Evolutionary conservation across 176 grass and related monocot species (phyloP), one percentile per base, ranked within the genome.

Genomic region (Juncus inflexus): DNA sequence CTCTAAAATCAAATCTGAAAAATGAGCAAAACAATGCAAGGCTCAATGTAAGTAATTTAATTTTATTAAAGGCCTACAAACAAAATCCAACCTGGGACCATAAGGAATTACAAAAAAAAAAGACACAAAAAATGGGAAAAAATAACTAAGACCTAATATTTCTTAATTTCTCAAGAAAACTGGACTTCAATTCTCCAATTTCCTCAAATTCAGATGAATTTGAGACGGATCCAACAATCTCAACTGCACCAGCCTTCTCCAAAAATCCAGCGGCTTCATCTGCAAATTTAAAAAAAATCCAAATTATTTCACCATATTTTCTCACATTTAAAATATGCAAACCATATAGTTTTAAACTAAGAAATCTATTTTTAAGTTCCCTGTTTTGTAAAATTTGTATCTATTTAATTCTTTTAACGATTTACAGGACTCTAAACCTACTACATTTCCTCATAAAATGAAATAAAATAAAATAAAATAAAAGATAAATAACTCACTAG

Each of bases 231-330:
- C 63, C 77, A 66, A 97, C 75, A 61, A 86, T 91, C 49, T 74
- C 56, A 37, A 77, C 57, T 45, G 82, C 94, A 56, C 82, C 94
- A 42, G 65, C 80, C 47, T 76, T 76, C 60, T 91, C 60, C 85
- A 97, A 73, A 86, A 75, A 91, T 39, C 72, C 45, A 3, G 75
- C 82, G 60, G 94, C 85, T 80, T 91, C 72, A 81, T 91, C 88
- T 97, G 79, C 2, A 77, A 60, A 72, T 14, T 60, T 37, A 38
- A 15, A 70, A 66, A 65, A 62, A 12, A 70, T 67, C 55, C 54
- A 10, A 52, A 47, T 47, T 47, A 47, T 47, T 47, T 9, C 9
- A 47, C 43, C 6, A 47, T 6, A 47, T 47, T 47, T 45, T 1
- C 43, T 47, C 43, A 16, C 40, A 43, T 60, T 60, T 4, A 53